Percentiles rank a stretch among this genome's conserved stretches.
Evolutionary conservation across 2,329 filamentous ascomycete species (phyloP).

Genomic region (Claviceps paspali): DNA sequence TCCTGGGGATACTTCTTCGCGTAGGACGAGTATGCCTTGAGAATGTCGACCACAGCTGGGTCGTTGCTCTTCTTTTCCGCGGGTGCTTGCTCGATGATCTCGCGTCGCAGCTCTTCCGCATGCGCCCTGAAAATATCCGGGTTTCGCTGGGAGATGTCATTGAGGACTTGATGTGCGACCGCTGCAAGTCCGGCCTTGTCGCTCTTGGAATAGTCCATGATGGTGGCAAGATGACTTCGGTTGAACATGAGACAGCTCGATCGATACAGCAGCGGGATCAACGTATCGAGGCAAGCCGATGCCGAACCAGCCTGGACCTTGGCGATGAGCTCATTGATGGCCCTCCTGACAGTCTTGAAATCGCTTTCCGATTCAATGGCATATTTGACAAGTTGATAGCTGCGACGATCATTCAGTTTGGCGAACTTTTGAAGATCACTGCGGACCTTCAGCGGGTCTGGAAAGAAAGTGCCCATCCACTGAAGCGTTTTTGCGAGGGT

Average conservation of each 20-base stretch:
- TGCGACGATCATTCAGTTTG: conserved; percentile 76
- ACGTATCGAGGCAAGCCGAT: conserved; percentile 56
- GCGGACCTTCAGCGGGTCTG: conserved; percentile 56
- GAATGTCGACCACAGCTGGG: conserved; percentile 63
- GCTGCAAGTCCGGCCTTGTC: conserved; percentile 65
- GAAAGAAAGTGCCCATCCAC: conserved; percentile 58
- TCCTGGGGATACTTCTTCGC: conserved; percentile 74
- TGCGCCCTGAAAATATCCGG: conserved; percentile 88
- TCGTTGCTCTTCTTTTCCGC: conserved; percentile 53
- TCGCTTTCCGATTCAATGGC: conserved; percentile 75
- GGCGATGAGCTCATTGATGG: conserved; percentile 79
- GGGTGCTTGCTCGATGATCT: conserved; percentile 68
- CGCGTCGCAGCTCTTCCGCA: conserved; percentile 78
- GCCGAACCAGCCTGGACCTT: conserved; percentile 55
- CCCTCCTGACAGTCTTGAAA: conserved; percentile 79
- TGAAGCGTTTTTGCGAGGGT: conserved; percentile 59
- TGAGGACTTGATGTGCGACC: conserved; percentile 76
- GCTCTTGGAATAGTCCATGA: conserved; percentile 74
- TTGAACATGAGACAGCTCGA: conserved; percentile 81
- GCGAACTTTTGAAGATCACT: conserved; percentile 81
- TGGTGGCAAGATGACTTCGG: conserved; percentile 78
- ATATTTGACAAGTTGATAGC: conserved; percentile 79
- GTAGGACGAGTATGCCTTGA: conserved; percentile 89
- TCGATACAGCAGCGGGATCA: conserved; percentile 71
- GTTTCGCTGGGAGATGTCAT: conserved; percentile 79